phyloP scores from a whole-genome alignment of 768 basidiomycete species.

The Lentinula sp. region DNA sequence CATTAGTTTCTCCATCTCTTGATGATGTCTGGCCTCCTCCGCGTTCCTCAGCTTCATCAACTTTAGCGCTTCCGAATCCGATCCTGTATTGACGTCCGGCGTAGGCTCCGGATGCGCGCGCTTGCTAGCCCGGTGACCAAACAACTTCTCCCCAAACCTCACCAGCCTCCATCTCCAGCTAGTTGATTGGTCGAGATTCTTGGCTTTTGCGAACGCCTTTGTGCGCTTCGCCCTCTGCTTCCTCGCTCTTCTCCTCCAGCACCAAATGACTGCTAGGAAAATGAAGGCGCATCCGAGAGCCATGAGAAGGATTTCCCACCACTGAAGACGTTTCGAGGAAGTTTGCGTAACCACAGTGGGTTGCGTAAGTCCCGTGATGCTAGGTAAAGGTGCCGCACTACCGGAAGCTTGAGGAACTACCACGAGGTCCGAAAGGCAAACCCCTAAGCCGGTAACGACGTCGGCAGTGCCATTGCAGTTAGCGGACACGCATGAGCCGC shows the following conservation, averaged over 20 bases:
- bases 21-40: slow-evolving; percentile 44
- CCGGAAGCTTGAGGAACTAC: slow-evolving; percentile 34
- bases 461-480: slow-evolving; percentile 50
- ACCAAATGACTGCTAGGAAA: slow-evolving; percentile 58
- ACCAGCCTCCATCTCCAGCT: slow-evolving; percentile 54
- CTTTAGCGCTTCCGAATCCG: slow-evolving; percentile 39
- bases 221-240: slow-evolving; percentile 66
- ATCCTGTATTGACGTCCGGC: not conserved
- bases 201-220: slow-evolving; percentile 54
- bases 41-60: slow-evolving; percentile 44
- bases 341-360: slow-evolving; percentile 28
- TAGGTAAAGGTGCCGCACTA: slow-evolving; percentile 33
- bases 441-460: slow-evolving; percentile 66
- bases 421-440: slow-evolving; percentile 77
- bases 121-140: slow-evolving; percentile 36
- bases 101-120: slow-evolving; percentile 7
- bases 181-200: slow-evolving; percentile 39
- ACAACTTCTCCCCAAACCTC: slow-evolving; percentile 53
- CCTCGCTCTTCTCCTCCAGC: slow-evolving; percentile 65
- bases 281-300: slow-evolving; percentile 76
- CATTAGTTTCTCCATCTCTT: slow-evolving; percentile 46
- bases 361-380: slow-evolving; percentile 40
- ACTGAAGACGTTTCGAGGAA: slow-evolving; percentile 37
- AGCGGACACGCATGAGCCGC: slow-evolving; percentile 58
- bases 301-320: slow-evolving; percentile 89